A percentile compares a stretch with the other conserved stretches of the same genome.
Evolutionary conservation across 306 rosid genomes (phyloP).

Genomic region (Prunus fruticosa): DNA sequence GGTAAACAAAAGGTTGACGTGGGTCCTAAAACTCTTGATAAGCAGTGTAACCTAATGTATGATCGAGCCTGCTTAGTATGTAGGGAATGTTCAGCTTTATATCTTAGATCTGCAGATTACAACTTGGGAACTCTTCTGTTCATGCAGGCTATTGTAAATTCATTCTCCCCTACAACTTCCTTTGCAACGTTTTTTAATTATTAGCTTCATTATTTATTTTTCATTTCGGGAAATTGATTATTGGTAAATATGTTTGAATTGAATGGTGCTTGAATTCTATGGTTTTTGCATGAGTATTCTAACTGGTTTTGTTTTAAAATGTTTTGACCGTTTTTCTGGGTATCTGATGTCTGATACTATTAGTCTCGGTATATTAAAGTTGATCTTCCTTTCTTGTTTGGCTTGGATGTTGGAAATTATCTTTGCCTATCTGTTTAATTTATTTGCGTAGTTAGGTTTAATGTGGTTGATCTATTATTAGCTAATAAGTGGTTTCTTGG

Average conservation of each 20-base stretch:
- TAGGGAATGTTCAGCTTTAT: too few relatives aligned
- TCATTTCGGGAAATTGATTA: neutral
- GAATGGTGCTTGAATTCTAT: too few relatives aligned
- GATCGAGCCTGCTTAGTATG: neutral
- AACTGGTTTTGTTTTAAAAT: neutral
- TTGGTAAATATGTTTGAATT: neutral
- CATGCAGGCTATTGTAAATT: neutral
- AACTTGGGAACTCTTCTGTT: neutral
- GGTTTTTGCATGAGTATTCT: too few relatives aligned
- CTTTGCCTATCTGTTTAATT: neutral
- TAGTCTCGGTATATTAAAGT: neutral
- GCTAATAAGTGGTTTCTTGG: neutral
- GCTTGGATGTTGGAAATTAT: neutral
- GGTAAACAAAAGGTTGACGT: neutral
- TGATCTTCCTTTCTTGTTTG: neutral
- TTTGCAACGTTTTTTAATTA: neutral
- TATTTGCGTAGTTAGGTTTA: neutral
- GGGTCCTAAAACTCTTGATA: neutral
- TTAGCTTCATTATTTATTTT: neutral
- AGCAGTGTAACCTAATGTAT: neutral
- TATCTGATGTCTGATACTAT: neutral
- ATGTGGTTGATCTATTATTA: too few relatives aligned
- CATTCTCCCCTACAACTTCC: neutral
- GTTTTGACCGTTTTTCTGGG: neutral
- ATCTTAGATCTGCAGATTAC: too few relatives aligned